Evolutionary conservation across 176 grass and related monocot genomes (phyloP).

Genomic region (Otatea glauca): DNA sequence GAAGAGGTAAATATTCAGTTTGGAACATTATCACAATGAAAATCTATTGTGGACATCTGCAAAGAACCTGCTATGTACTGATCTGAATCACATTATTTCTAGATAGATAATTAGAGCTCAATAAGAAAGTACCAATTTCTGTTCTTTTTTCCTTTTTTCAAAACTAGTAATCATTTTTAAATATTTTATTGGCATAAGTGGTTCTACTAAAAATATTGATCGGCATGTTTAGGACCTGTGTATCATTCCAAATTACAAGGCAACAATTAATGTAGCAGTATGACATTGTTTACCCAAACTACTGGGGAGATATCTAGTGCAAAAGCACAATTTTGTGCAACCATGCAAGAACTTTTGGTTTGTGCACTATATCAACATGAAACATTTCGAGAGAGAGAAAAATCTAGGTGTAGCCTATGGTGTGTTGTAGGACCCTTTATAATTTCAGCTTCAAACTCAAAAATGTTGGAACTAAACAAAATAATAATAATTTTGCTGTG

Average conservation of each 20-base stretch:
- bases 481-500: no score
- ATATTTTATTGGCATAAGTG: background rate
- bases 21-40: slow-evolving; percentile 1
- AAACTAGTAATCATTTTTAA: background rate
- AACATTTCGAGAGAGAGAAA: no score
- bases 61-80: background rate
- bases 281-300: background rate
- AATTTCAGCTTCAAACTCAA: no score
- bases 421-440: no score
- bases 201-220: background rate
- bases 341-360: no score
- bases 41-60: background rate
- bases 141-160: background rate
- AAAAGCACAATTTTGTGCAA: no score
- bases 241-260: background rate
- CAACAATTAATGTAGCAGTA: background rate
- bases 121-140: background rate
- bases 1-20: slow-evolving; percentile 9
- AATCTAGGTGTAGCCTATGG: no score
- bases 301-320: background rate
- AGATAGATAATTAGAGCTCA: slow-evolving; percentile 9
- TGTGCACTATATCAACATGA: no score
- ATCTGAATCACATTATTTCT: slow-evolving; percentile 15
- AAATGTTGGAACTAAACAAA: no score
- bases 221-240: background rate